These are phyloP conservation scores for Alnus glutinosa DNA, from an alignment of 306 rosid species.

Conservation along the genomic window DNA sequence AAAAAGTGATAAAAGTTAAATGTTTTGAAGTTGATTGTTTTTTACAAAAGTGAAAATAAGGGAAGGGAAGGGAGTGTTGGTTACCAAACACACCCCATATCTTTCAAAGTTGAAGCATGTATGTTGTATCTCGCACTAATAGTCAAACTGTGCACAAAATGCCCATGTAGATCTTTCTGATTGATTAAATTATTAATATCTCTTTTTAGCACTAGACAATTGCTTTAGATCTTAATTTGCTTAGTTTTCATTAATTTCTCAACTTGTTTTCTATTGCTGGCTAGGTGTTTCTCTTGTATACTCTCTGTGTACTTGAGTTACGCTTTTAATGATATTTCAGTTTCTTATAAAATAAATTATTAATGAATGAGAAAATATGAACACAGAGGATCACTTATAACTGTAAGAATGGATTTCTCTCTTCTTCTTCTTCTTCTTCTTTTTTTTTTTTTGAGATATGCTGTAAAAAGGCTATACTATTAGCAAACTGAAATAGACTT, in stretches of 20 bases:
- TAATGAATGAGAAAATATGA: neutral
- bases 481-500: neutral
- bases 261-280: no score
- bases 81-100: neutral
- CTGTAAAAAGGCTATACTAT: neutral
- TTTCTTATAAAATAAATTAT: neutral
- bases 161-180: conserved; percentile 1
- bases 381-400: neutral
- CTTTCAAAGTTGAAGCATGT: conserved; percentile 14
- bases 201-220: neutral
- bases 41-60: no score
- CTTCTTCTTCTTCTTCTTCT: neutral
- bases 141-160: neutral
- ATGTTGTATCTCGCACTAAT: neutral
- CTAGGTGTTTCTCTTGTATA: no score
- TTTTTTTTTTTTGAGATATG: neutral
- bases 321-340: no score
- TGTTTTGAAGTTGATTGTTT: no score
- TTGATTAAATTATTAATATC: neutral
- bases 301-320: no score
- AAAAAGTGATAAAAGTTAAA: no score
- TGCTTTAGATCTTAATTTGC: no score
- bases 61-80: no score
- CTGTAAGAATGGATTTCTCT: neutral
- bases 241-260: no score